Percentiles rank a stretch among this genome's conserved stretches.
Evolutionary conservation across 148 eudicot genomes (phyloP).

Genomic region (Limonium bicolor): DNA sequence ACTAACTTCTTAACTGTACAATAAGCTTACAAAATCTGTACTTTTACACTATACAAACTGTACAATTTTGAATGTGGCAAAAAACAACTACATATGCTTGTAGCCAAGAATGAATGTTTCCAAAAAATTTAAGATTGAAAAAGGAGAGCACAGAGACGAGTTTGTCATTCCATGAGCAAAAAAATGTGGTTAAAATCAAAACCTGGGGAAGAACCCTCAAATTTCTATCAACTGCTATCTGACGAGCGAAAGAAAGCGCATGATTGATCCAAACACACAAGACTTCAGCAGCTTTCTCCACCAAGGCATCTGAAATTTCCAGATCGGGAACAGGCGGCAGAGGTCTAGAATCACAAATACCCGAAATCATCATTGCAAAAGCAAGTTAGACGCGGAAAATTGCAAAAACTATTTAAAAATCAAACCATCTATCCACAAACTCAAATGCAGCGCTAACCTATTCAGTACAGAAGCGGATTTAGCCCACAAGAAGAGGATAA

Average conservation of each 20-base stretch:
- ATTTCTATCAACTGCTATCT: slow-evolving; percentile 66
- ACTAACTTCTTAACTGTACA: no score
- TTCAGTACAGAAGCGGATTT: slow-evolving; percentile 88
- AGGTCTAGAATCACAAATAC: slow-evolving; percentile 41
- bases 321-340: slow-evolving; percentile 90
- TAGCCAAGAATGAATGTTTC: no score
- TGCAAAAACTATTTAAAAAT: no score
- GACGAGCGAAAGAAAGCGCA: slow-evolving; percentile 48
- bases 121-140: no score
- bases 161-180: background rate
- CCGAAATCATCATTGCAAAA: background rate
- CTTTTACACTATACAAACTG: no score
- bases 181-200: background rate
- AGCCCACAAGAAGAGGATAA: slow-evolving; percentile 84
- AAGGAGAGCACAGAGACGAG: background rate
- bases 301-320: slow-evolving; percentile 55
- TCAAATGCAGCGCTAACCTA: slow-evolving; percentile 31
- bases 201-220: slow-evolving; percentile 58
- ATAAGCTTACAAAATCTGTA: no score
- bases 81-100: no score
- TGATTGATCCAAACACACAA: slow-evolving; percentile 45
- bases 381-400: background rate
- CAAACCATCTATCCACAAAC: background rate
- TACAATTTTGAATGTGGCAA: no score
- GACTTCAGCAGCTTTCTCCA: slow-evolving; percentile 48